A percentile compares a stretch with the other conserved stretches of the same genome.
Conservation (phyloP, 2,329 filamentous ascomycete species). For the Cordyceps cateniannulata region DNA sequence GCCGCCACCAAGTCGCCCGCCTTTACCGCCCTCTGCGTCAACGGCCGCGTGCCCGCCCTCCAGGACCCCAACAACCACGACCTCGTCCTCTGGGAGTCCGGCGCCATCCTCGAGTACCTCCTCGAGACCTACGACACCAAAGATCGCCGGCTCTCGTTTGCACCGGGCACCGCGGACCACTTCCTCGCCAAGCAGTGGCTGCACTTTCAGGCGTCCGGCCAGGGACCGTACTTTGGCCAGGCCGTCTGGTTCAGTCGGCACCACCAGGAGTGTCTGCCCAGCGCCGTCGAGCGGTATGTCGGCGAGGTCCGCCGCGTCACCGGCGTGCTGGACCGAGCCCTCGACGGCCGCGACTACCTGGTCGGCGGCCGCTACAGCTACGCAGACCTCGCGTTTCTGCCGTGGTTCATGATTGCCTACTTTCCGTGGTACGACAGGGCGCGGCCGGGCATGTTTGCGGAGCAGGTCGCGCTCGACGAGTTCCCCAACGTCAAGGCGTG, state of each 20-base stretch:
- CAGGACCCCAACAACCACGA: constrained; percentile 13
- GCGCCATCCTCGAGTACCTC: constrained; percentile 15
- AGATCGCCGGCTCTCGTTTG: constrained; percentile 16
- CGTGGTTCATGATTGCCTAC: constrained; percentile 4
- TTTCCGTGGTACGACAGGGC: background rate
- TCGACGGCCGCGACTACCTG: background rate
- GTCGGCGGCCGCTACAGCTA: constrained; percentile 5
- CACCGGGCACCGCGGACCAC: constrained; percentile 21
- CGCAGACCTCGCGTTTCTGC: constrained; percentile 1
- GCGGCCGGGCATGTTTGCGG: background rate
- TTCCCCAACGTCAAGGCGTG: constrained; percentile 4
- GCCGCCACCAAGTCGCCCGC: background rate
- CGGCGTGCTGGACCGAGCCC: background rate
- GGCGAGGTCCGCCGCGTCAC: constrained; percentile 22
- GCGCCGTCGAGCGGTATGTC: constrained; percentile 25
- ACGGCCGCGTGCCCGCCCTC: constrained; percentile 12
- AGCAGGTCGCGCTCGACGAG: background rate
- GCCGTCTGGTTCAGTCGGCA: constrained; percentile 25
- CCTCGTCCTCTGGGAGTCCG: constrained; percentile 14
- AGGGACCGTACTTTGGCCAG: constrained; percentile 33
- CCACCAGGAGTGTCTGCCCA: constrained; percentile 23
- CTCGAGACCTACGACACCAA: constrained; percentile 15
- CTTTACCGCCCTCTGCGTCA: constrained; percentile 14
- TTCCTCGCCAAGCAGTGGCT: constrained; percentile 29
- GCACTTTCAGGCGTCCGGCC: constrained; percentile 32